Conservation (phyloP, 306 rosid genomes). For the Malus fusca region DNA sequence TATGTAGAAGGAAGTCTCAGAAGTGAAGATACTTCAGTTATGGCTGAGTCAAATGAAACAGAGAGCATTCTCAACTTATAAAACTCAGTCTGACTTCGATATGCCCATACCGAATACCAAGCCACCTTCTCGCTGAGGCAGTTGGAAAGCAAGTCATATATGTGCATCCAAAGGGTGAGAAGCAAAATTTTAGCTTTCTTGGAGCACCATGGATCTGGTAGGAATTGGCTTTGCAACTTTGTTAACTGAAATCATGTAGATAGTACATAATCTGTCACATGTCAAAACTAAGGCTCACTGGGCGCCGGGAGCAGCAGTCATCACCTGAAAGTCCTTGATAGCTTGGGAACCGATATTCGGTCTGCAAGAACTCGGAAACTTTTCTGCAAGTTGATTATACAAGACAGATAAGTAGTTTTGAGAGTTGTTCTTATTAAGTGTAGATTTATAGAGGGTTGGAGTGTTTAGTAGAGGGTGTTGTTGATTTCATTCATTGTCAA, state of each 20-base stretch:
- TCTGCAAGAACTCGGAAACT: constrained; percentile 20
- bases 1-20: constrained; percentile 23
- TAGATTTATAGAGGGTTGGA: constrained; percentile 39
- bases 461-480: constrained; percentile 45
- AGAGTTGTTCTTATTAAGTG: not conserved
- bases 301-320: constrained; percentile 1
- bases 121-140: constrained; percentile 8
- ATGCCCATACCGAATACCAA: constrained; percentile 17
- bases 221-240: constrained; percentile 24
- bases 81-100: constrained; percentile 13
- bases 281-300: not conserved
- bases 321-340: constrained; percentile 19
- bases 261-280: constrained; percentile 16
- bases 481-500: constrained; percentile 35
- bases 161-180: constrained; percentile 6
- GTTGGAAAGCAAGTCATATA: constrained; percentile 1
- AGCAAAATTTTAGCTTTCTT: constrained; percentile 3
- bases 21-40: constrained; percentile 18
- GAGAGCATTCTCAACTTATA: constrained; percentile 29
- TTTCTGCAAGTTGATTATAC: constrained; percentile 12
- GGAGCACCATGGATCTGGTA: constrained; percentile 17
- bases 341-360: constrained; percentile 18
- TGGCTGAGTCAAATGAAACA: constrained; percentile 19
- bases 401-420: constrained; percentile 4
- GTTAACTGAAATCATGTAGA: constrained; percentile 25